Conservation (phyloP, 2,329 filamentous ascomycete species). For the Diplodia scrobiculata region DNA sequence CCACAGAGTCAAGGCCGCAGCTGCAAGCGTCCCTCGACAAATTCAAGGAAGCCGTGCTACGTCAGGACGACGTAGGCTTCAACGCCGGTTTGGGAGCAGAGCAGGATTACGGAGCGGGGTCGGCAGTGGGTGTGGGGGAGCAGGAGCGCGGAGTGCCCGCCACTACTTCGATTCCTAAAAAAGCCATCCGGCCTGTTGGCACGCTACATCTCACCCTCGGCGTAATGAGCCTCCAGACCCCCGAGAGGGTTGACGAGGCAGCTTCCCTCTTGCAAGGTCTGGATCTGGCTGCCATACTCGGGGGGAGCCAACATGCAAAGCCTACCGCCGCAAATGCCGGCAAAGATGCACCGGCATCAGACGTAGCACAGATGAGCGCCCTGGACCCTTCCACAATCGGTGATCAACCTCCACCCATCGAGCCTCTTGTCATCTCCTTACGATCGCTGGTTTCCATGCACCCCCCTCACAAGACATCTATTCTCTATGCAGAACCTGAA, state of each 20-base stretch:
- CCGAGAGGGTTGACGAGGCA: constrained; percentile 54
- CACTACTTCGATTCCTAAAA: constrained; percentile 55
- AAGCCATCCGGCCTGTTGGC: constrained; percentile 73
- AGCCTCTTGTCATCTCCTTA: constrained; percentile 48
- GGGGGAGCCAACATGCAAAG: constrained; percentile 35
- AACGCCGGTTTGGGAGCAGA: neutral
- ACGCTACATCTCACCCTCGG: constrained; percentile 86
- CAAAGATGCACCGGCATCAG: neutral
- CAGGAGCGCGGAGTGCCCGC: constrained; percentile 44
- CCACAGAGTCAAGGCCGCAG: constrained; percentile 61
- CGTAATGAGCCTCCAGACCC: constrained; percentile 71
- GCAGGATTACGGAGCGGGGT: constrained; percentile 13
- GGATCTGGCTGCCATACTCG: constrained; percentile 47
- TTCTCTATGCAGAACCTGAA: constrained; percentile 65
- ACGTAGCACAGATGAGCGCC: neutral
- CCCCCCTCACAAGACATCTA: constrained; percentile 56
- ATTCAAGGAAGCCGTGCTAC: constrained; percentile 62
- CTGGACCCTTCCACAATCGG: neutral
- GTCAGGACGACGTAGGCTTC: constrained; percentile 26
- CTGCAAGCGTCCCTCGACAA: constrained; percentile 63
- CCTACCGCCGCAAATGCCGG: neutral
- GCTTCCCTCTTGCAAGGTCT: constrained; percentile 45
- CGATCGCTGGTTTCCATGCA: constrained; percentile 64
- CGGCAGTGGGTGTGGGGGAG: constrained; percentile 27
- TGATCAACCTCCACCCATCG: too few relatives aligned